These are phyloP conservation scores for Dictyostelium capitatum DNA, from an alignment of 78 protist species.

Conservation along the genomic window DNA sequence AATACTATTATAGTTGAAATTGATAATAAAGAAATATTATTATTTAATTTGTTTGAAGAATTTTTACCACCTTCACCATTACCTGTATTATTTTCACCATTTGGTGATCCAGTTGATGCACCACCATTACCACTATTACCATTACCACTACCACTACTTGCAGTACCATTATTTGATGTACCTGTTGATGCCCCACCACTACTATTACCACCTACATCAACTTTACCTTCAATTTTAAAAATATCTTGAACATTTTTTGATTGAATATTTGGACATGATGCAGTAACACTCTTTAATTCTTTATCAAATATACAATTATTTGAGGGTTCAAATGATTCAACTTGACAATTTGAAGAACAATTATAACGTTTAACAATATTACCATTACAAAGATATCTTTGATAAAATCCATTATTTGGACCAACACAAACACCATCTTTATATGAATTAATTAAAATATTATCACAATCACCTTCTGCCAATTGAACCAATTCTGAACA, in stretches of 20 bases:
- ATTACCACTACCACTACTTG: not conserved
- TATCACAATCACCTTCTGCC: not conserved
- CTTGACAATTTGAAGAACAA: not conserved
- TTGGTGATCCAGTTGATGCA: not conserved
- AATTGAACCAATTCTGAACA: constrained; percentile 8
- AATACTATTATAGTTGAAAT: no score
- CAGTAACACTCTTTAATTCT: not conserved
- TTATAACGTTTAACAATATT: constrained; percentile 19
- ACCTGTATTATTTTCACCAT: not conserved
- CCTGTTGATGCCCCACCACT: not conserved
- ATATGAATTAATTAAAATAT: not conserved
- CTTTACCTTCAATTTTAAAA: not conserved
- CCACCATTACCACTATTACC: not conserved
- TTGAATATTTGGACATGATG: not conserved
- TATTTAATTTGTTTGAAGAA: not conserved
- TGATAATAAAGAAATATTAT: no score
- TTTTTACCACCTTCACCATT: not conserved
- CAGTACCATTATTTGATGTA: not conserved
- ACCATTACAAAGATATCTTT: not conserved
- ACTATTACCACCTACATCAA: not conserved
- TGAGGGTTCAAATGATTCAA: no score
- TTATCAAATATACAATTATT: not conserved
- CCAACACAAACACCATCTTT: constrained; percentile 7
- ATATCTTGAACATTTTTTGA: not conserved
- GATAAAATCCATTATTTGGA: not conserved